These are phyloP conservation scores for Nakazawaea ishiwadae DNA, from an alignment of 805 yeast genomes.

Conservation along the genomic window DNA sequence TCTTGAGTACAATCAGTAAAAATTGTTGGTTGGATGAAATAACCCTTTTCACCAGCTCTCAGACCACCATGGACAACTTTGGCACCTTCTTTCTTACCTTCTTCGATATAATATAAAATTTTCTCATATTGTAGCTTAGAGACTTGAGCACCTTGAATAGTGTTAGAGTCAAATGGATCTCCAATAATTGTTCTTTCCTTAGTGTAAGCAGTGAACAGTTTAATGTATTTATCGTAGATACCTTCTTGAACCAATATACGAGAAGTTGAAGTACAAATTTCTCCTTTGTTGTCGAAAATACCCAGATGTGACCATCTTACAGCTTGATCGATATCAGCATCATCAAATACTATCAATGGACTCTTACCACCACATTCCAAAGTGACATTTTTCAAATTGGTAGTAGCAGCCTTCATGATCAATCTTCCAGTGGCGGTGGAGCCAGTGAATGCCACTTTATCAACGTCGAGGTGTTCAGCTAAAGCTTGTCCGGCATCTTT, in stretches of 20 bases:
- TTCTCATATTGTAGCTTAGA: conserved; percentile 44
- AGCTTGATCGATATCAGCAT: conserved; percentile 42
- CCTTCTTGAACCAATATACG: conserved; percentile 53
- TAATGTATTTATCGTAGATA: conserved; percentile 45
- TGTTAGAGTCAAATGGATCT: conserved; percentile 36
- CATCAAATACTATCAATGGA: conserved; percentile 41
- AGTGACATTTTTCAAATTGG: conserved; percentile 43
- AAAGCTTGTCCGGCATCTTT: conserved; percentile 40
- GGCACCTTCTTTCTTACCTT: conserved; percentile 52
- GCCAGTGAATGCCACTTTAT: conserved; percentile 53
- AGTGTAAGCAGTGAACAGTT: conserved; percentile 31
- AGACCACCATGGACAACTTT: conserved; percentile 41
- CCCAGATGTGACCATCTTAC: conserved; percentile 43
- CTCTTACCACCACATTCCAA: conserved; percentile 53
- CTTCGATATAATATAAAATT: conserved; percentile 39
- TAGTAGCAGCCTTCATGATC: conserved; percentile 36
- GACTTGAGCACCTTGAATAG: conserved; percentile 51
- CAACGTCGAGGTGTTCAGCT: conserved; percentile 38
- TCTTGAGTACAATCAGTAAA: conserved; percentile 37
- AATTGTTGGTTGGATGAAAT: conserved; percentile 42
- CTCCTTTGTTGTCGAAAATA: conserved; percentile 58
- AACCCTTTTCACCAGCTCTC: conserved; percentile 24
- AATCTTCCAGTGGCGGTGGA: conserved; percentile 45
- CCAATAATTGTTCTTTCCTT: conserved; percentile 36
- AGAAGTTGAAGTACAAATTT: conserved; percentile 62